Evolutionary conservation across 1,284 basidiomycete species (phyloP).

Genomic region (Malassezia dermatis): DNA sequence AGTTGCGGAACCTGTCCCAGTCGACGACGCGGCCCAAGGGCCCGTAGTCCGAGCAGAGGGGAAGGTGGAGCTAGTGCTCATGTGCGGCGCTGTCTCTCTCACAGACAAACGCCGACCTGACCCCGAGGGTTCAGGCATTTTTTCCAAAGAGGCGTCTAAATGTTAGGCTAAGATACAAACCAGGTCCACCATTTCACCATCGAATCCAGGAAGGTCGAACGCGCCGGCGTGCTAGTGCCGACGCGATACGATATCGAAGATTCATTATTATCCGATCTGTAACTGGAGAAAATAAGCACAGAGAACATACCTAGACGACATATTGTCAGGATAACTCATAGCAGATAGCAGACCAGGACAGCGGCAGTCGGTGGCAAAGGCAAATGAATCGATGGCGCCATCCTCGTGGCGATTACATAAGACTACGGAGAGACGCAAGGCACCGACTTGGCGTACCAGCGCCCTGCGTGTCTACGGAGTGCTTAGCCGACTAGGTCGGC

Average conservation of each 20-base stretch:
- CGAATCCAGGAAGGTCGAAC: conserved; percentile 12
- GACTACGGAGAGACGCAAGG: background rate
- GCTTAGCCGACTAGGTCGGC: conserved; percentile 4
- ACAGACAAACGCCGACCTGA: conserved; percentile 24
- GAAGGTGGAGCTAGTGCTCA: background rate
- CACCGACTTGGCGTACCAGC: background rate
- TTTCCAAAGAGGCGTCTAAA: conserved; percentile 9
- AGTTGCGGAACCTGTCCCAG: background rate
- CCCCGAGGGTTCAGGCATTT: conserved; percentile 18
- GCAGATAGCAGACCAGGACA: background rate
- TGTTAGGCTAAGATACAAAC: background rate
- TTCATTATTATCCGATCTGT: background rate
- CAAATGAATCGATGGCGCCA: background rate
- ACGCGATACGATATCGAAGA: background rate
- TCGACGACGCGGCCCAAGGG: background rate
- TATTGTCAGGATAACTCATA: background rate
- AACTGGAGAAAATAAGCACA: background rate
- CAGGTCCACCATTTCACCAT: conserved; percentile 22
- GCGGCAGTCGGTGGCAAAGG: background rate
- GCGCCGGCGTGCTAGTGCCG: background rate
- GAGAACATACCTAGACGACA: background rate
- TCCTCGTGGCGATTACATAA: background rate
- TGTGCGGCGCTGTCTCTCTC: conserved; percentile 22
- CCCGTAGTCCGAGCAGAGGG: background rate
- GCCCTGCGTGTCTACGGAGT: background rate